Evolutionary conservation across 306 rosid species (phyloP), one percentile per base, ranked within the genome.

Genomic region (Ammopiptanthus mongolicus): DNA sequence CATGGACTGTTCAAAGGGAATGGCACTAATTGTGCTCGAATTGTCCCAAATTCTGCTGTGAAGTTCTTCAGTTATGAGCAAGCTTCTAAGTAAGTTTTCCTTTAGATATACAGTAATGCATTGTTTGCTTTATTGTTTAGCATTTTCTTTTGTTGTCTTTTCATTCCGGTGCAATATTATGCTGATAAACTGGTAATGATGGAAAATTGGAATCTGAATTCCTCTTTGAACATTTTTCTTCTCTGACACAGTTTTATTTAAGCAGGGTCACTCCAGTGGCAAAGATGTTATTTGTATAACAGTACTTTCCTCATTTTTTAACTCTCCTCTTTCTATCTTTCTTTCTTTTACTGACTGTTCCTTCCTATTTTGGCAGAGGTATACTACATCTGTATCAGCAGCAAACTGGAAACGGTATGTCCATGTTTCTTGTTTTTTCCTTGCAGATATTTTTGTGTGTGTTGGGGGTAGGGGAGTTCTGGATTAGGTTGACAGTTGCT

Each of bases 51-150:
- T 76, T 93, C 98, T 58, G 97, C 97, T 0, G 96, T 93, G 76
- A 93, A 93, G 75, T 93, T 93, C 86, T 93, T 93, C 89, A 88
- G 98, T 85, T 93, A 93, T 18, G 98, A 90, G 85, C 91, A 93
- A 82, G 98, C 98, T 74, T 90, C 96, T 7, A 86, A 88, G 97
- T 93, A 89, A 57, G 83, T 80, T 84, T 73, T 74, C 74, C 79
- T 37, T 55, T 68, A 57, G 29, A 15, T 28, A 17, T 44, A 66
- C 22, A 5, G 5, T 46, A 34, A 53, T 65, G 52, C 28, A 42
- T 63, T 71, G 17, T 15, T 59, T 65, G 62, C 41, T 41, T 57
- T 39, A 62, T 18, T 76, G 0, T 53, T 70, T 28, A n/a, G 65
- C 36, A 33, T 69, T 56, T 67, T 58, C 22, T 36, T 6, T 37